phyloP scores from a whole-genome alignment of 257 asterid species.

The Galeopsis tetrahit region DNA sequence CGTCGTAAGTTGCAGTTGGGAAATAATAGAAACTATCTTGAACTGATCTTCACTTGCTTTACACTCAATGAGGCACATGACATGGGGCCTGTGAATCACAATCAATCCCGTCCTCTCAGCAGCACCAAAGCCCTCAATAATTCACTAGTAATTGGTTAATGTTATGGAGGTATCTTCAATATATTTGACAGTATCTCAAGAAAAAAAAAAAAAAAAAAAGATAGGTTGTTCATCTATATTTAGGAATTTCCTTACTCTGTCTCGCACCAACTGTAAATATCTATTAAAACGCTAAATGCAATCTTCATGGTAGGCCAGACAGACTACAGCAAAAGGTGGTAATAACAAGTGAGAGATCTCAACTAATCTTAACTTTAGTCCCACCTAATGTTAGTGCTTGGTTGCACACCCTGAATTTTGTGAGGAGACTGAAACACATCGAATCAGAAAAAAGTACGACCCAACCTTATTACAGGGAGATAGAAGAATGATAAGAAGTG shows the following conservation, averaged over 20 bases:
- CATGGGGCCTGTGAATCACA: background rate
- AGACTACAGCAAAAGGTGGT: too few species aligned
- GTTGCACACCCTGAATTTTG: too few species aligned
- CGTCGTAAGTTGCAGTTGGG: background rate
- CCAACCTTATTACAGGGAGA: constrained; percentile 3
- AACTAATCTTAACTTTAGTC: too few species aligned
- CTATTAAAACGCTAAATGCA: too few species aligned
- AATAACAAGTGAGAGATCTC: too few species aligned
- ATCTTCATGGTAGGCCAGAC: too few species aligned
- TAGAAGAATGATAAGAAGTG: constrained; percentile 13
- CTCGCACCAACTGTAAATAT: too few species aligned
- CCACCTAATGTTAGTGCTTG: too few species aligned
- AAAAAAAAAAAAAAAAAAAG: constrained; percentile 16
- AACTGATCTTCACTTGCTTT: background rate
- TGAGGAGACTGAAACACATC: too few species aligned
- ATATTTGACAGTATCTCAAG: background rate
- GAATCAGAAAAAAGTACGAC: background rate
- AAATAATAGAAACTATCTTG: background rate
- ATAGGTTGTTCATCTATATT: background rate
- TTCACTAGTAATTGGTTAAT: background rate
- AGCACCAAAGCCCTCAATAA: constrained; percentile 17
- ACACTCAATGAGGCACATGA: background rate
- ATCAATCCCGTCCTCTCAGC: constrained; percentile 7
- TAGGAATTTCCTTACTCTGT: too few species aligned
- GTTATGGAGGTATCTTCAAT: background rate